Conservation (phyloP, 1,284 basidiomycete species). For the Takashimella koratensis region DNA sequence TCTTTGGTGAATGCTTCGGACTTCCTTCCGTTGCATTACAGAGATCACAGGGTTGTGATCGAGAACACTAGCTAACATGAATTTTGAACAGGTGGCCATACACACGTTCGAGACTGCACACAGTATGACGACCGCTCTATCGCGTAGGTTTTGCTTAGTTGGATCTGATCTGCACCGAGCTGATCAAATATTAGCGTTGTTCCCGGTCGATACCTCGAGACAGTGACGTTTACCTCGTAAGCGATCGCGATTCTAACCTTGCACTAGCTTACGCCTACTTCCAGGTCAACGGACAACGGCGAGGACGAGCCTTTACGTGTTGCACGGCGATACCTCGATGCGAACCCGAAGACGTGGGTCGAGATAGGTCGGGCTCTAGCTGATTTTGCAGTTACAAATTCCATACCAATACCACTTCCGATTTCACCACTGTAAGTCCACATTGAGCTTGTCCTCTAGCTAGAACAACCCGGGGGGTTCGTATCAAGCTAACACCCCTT, state of each 20-base stretch:
- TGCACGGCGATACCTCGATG: slow-evolving; percentile 51
- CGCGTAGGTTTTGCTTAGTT: slow-evolving; percentile 23
- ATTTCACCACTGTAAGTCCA: slow-evolving; percentile 40
- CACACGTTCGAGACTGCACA: slow-evolving; percentile 72
- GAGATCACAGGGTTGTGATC: too few species aligned
- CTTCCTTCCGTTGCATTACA: slow-evolving; percentile 24
- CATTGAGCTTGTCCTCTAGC: too few species aligned
- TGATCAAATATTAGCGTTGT: slow-evolving; percentile 53
- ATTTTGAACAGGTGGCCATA: slow-evolving; percentile 63
- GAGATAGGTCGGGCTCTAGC: not conserved
- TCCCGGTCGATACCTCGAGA: slow-evolving; percentile 83
- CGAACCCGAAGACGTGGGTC: slow-evolving; percentile 48
- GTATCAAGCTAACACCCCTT: not conserved
- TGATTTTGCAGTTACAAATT: slow-evolving; percentile 30
- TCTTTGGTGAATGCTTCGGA: slow-evolving; percentile 73
- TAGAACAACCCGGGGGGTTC: not conserved
- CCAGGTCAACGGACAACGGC: slow-evolving; percentile 13
- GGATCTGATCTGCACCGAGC: slow-evolving; percentile 27
- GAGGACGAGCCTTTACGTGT: slow-evolving; percentile 39
- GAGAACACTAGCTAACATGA: too few species aligned
- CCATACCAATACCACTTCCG: slow-evolving; percentile 30
- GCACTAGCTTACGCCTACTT: slow-evolving; percentile 11
- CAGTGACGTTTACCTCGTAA: slow-evolving; percentile 59
- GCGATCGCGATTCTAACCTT: slow-evolving; percentile 5
- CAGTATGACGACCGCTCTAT: slow-evolving; percentile 49